Percentiles rank a stretch among this genome's conserved stretches.
Conservation (phyloP, 257 asterid genomes). For the Lithospermum erythrorhizon region DNA sequence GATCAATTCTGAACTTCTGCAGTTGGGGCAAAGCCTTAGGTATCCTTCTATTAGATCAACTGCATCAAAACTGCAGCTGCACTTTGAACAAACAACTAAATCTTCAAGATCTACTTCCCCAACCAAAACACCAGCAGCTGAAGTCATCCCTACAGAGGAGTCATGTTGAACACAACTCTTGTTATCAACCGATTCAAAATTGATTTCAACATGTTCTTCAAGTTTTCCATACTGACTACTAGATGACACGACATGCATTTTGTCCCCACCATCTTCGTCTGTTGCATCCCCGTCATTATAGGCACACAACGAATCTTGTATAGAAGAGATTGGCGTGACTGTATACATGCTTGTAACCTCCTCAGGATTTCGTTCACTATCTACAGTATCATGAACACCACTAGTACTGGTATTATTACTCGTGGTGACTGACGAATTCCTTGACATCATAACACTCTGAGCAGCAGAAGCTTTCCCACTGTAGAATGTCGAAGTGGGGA, state of each 20-base stretch:
- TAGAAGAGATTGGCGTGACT: slow-evolving; percentile 26
- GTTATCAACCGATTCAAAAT: slow-evolving; percentile 22
- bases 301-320: slow-evolving; percentile 49
- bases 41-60: slow-evolving; percentile 38
- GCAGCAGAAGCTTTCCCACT: slow-evolving; percentile 51
- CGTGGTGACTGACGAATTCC: slow-evolving; percentile 74
- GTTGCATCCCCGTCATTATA: slow-evolving; percentile 48
- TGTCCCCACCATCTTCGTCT: slow-evolving; percentile 25
- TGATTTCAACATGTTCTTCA: slow-evolving; percentile 17
- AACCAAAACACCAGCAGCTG: slow-evolving; percentile 26
- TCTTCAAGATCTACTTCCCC: slow-evolving; percentile 16
- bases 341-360: slow-evolving; percentile 34
- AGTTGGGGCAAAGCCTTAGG: slow-evolving; percentile 41
- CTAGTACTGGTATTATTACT: slow-evolving; percentile 79
- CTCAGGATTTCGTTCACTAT: slow-evolving; percentile 56
- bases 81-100: slow-evolving; percentile 45
- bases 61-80: slow-evolving; percentile 29
- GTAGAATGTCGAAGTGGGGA: slow-evolving; percentile 80
- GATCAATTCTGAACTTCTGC: slow-evolving; percentile 34
- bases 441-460: slow-evolving; percentile 47
- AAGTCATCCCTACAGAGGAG: slow-evolving; percentile 16
- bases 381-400: slow-evolving; percentile 62
- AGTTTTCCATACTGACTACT: slow-evolving; percentile 19
- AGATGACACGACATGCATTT: slow-evolving; percentile 21
- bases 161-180: slow-evolving; percentile 25